These are phyloP conservation scores for Steccherinum ochraceum DNA, from an alignment of 768 basidiomycete genomes.

Conservation along the genomic window DNA sequence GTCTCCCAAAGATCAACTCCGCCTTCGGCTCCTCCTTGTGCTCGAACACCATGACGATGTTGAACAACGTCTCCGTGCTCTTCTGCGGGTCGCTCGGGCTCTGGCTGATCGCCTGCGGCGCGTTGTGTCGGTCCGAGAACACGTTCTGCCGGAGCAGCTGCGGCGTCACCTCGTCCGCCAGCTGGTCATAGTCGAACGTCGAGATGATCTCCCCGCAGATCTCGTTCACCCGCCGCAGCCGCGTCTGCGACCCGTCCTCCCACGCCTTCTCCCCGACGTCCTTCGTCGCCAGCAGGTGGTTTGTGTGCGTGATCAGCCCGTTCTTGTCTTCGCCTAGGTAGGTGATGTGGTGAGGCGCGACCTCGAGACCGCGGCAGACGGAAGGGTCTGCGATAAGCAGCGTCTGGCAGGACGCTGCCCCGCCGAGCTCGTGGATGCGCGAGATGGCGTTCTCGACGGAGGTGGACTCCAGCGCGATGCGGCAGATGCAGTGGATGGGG, in stretches of 20 bases:
- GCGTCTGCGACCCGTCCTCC: constrained; percentile 24
- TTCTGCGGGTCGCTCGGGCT: constrained; percentile 13
- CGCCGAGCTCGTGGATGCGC: constrained; percentile 22
- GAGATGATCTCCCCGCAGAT: constrained; percentile 19
- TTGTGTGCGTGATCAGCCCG: constrained; percentile 28
- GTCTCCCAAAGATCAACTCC: constrained; percentile 27
- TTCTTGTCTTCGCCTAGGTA: constrained; percentile 21
- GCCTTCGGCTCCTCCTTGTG: constrained; percentile 18
- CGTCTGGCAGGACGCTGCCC: constrained; percentile 28
- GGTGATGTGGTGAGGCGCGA: constrained; percentile 23
- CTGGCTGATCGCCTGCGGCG: constrained; percentile 28
- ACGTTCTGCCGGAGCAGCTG: constrained; percentile 20
- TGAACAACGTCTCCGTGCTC: constrained; percentile 27
- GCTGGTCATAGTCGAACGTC: constrained; percentile 6
- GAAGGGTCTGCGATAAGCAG: constrained; percentile 27
- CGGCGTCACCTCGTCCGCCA: constrained; percentile 14
- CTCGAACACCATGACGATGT: constrained; percentile 28
- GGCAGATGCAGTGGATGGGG: constrained; percentile 28
- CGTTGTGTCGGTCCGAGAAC: constrained; percentile 25
- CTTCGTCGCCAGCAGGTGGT: constrained; percentile 29
- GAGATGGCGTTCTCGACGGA: constrained; percentile 22
- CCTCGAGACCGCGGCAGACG: constrained; percentile 25
- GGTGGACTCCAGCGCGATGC: constrained; percentile 25
- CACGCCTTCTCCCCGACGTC: constrained; percentile 26
- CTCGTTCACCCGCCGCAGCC: constrained; percentile 20